Percentiles rank a stretch among this genome's conserved stretches.
Evolutionary conservation across 2,329 filamentous ascomycete species (phyloP).

Genomic region (Penicillium sp.): DNA sequence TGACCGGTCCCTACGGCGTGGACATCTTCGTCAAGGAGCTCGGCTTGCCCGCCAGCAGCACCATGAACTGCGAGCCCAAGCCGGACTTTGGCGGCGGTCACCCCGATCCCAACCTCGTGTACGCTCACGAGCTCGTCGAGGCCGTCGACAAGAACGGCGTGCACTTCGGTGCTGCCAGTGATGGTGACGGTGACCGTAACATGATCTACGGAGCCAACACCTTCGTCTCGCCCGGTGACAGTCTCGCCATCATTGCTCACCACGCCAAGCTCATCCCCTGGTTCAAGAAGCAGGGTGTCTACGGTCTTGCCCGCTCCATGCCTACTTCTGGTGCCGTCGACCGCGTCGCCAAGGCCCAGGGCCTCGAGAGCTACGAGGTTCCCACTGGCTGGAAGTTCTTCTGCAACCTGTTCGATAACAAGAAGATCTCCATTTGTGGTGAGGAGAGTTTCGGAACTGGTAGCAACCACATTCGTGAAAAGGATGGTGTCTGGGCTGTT

Average conservation of each 20-base stretch:
- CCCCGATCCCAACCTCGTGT: slow-evolving; percentile 96
- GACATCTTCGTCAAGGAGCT: slow-evolving; percentile 96
- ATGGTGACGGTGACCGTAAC: slow-evolving; percentile 97
- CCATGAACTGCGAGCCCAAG: slow-evolving; percentile 88
- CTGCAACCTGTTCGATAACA: slow-evolving; percentile 89
- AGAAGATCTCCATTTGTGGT: slow-evolving; percentile 97
- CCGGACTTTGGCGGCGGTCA: slow-evolving; percentile 97
- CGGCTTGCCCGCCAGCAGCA: slow-evolving; percentile 72
- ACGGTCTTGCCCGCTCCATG: slow-evolving; percentile 95
- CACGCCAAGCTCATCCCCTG: slow-evolving; percentile 95
- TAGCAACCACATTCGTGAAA: slow-evolving; percentile 98
- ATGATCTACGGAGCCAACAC: slow-evolving; percentile 99
- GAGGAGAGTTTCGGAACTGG: slow-evolving; percentile 98
- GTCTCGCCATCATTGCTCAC: slow-evolving; percentile 96
- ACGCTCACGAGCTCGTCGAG: slow-evolving; percentile 91
- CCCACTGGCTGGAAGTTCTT: slow-evolving; percentile 99
- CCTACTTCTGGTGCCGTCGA: slow-evolving; percentile 95
- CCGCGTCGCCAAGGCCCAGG: slow-evolving; percentile 92
- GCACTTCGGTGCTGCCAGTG: slow-evolving; percentile 93
- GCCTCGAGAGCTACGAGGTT: slow-evolving; percentile 89
- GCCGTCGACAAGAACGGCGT: slow-evolving; percentile 88
- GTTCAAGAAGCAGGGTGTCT: slow-evolving; percentile 96
- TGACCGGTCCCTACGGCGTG: slow-evolving; percentile 91
- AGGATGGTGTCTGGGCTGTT: slow-evolving; percentile 97
- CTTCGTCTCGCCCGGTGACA: slow-evolving; percentile 97